Evolutionary conservation across 805 yeast genomes (phyloP), one percentile per base, ranked within the genome.

Genomic region (Metschnikowia borealis): DNA sequence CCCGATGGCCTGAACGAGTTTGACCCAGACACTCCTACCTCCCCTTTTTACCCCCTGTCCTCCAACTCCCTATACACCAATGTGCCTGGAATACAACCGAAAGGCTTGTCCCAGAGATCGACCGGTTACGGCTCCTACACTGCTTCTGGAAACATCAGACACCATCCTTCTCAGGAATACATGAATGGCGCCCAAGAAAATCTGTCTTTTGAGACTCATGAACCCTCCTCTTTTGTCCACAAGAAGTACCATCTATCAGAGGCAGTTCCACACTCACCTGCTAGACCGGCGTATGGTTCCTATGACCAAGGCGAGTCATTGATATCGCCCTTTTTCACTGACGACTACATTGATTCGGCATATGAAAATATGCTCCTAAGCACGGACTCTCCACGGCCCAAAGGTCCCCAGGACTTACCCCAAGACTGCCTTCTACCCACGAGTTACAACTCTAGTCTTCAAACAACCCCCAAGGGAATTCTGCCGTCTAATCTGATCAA

Each of bases 401-500:
- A 63, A 63, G 77, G 77, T 1, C 77, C 77, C 1, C 66, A 67
- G 55, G 69, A 64, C 39, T 55, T 73, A 20, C 70, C 73, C 5
- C 70, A 67, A 15, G 72, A 71, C 49, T 63, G 63, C 20, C 45
- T 32, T 32, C 44, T 29, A 23, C 46, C 38, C 33, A 14, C 17
- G 7, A 15, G n/a, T 13, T 37, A 18, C 26, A 13, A 20, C 20
- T 18, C 39, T 23, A 13, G 39, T 10, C 14, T 23, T 20, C 39
- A 18, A 13, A 18, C 39, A 11, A 37, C 39, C 6, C 23, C 20
- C 4, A 21, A 37, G 14, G 23, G 23, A 10, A 8, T 11, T 10
- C 15, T 13, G 23, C 15, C 23, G 23, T 37, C 39, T 17, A 37
- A 13, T 13, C 14, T 11, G 8, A 23, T 8, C 15, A 10, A 14